Conservation (phyloP, 2,329 filamentous ascomycete genomes). For the Trichoderma endophyticum region DNA sequence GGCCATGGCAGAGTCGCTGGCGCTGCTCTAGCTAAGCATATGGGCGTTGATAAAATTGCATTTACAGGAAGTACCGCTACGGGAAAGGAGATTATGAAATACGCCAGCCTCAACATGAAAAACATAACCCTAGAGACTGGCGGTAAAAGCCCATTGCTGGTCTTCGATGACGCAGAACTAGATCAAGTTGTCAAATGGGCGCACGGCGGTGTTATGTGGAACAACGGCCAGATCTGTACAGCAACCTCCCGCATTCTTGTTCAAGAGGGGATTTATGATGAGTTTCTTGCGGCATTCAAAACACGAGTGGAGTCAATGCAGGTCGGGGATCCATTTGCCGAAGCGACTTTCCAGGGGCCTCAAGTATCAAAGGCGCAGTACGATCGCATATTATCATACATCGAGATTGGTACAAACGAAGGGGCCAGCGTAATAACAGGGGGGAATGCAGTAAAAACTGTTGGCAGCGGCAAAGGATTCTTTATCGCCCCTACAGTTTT, state of each 20-base stretch:
- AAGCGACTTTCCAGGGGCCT: conserved; percentile 40
- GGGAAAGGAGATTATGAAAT: conserved; percentile 41
- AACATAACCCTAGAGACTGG: conserved; percentile 73
- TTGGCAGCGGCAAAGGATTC: background rate
- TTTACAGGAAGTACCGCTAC: conserved; percentile 44
- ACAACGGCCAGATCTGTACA: background rate
- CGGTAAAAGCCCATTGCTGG: conserved; percentile 49
- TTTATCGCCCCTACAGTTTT: background rate
- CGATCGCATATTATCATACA: conserved; percentile 31
- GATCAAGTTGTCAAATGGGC: background rate
- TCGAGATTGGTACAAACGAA: background rate
- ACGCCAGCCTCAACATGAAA: conserved; percentile 59
- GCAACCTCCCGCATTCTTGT: background rate
- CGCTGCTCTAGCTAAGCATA: background rate
- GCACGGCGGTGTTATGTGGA: background rate
- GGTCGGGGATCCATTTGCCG: conserved; percentile 23
- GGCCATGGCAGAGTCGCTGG: background rate
- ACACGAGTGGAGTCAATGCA: background rate
- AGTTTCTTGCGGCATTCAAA: background rate
- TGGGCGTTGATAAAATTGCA: background rate
- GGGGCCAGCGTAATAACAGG: background rate
- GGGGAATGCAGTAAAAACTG: background rate
- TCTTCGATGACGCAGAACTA: background rate
- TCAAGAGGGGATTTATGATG: background rate
- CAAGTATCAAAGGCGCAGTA: conserved; percentile 34